Evolutionary conservation across 2,329 filamentous ascomycete genomes (phyloP), one percentile per base, ranked within the genome.

Genomic region (Fusarium tjaetaba): DNA sequence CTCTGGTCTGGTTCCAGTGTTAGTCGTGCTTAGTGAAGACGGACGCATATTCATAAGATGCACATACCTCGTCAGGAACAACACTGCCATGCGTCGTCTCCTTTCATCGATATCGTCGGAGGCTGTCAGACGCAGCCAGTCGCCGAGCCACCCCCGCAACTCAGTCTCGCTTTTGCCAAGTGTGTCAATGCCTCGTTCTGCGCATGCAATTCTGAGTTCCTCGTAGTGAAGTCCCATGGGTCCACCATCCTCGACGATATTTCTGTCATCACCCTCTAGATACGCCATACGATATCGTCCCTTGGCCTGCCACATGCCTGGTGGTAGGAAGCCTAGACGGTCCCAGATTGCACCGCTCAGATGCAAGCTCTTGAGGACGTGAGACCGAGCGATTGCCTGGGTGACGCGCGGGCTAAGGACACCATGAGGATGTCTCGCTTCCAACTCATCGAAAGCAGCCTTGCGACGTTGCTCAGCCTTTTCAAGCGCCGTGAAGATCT

Each of bases 151-250:
- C 14, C 77, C 78, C 68, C 86, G 81, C 72, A 94, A 77, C 68
- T 89, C 88, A 4, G 82, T 81, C 76, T 93, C 90, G 28, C 88
- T 89, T 65, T 87, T 87, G 6, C 83, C 87, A 32, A 89, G 73
- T 15, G 89, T 86, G 75, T 89, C 84, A 41, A 93, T 85, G 2
- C 92, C 93, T 20, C 93, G 87, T 72, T 94, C 93, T 65, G 90
- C 86, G 76, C 92, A 93, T 20, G 94, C 94, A 67, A 94, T 87
- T 68, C 84, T 83, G 26, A 95, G 83, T 84, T 97, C 94, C 43
- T 89, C 88, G 13, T 82, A 82, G 72, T 87, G 87, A 75, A 97
- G 83, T 28, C 82, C 87, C 60, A 77, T 77, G 14, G 79, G 78
- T 0, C 91, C 93, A 2, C 93, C 93, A 52, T 89, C 88, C 42